Conservation (phyloP, 1,139 yeast species). For the Debaryomyces singareniensis region DNA sequence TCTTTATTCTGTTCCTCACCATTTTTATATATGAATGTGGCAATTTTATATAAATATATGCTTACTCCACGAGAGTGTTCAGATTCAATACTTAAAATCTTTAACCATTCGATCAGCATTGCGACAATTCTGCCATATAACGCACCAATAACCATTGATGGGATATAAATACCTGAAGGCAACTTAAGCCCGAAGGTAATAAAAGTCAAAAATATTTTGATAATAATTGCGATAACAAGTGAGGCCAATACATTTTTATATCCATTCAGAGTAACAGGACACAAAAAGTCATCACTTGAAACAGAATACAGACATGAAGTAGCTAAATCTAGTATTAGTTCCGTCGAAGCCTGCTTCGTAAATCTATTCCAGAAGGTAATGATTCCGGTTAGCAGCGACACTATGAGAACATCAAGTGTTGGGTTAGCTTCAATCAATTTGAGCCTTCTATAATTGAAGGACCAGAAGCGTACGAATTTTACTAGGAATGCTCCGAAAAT, state of each 20-base stretch:
- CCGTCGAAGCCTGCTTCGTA: slow-evolving; percentile 49
- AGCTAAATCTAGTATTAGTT: slow-evolving; percentile 47
- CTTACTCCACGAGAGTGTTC: no score
- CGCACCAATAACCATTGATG: slow-evolving; percentile 66
- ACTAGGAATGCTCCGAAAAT: slow-evolving; percentile 51
- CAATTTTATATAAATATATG: not conserved
- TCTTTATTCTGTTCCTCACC: slow-evolving; percentile 7
- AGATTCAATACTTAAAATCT: not conserved
- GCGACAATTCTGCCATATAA: slow-evolving; percentile 54
- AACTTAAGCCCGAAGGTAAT: slow-evolving; percentile 57
- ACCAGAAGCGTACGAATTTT: slow-evolving; percentile 48
- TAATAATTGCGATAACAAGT: slow-evolving; percentile 37
- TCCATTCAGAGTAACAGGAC: slow-evolving; percentile 30
- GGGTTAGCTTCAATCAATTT: slow-evolving; percentile 35
- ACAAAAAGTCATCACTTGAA: slow-evolving; percentile 27
- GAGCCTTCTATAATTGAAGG: slow-evolving; percentile 30
- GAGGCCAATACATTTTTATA: slow-evolving; percentile 28
- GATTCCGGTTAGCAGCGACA: slow-evolving; percentile 44
- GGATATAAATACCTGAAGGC: slow-evolving; percentile 65
- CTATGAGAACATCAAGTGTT: slow-evolving; percentile 39
- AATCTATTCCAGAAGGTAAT: slow-evolving; percentile 48
- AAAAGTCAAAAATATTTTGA: slow-evolving; percentile 43
- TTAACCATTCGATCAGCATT: slow-evolving; percentile 34
- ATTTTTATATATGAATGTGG: not conserved
- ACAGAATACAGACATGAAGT: slow-evolving; percentile 36